Evolutionary conservation across 495 filamentous ascomycete species (phyloP), one percentile per base, ranked within the genome.

Genomic region (Cercophora samala): DNA sequence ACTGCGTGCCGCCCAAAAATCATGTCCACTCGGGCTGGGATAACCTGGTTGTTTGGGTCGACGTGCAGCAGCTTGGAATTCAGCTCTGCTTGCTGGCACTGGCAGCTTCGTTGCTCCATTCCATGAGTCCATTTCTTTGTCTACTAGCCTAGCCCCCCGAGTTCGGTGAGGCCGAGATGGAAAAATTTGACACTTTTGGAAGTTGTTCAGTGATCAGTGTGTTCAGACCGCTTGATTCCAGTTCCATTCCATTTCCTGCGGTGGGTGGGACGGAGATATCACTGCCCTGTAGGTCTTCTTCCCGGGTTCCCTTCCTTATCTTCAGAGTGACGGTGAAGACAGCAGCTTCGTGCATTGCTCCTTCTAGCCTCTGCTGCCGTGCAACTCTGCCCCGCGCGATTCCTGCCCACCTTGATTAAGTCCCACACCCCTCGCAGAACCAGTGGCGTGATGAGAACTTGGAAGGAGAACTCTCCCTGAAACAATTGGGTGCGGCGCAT

Each of bases 331-430:
- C 37, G 37, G 37, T 46, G 37, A 46, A 46, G 37, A 46, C 8
- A 46, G 37, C 11, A 46, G 37, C 37, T 46, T 46, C 6, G 8
- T 46, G 37, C 37, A 46, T 46, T 46, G 37, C 37, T 46, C 37
- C 37, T 46, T 46, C 37, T 46, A 46, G 37, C 56, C 26, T 18
- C 56, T 59, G 17, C 21, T 22, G 56, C 56, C 26, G 56, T 59
- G 56, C 56, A 24, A 59, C 56, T 58, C 56, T 59, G n/a, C 56
- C 56, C 56, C 56, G 21, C 56, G 56, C 37, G 15, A 46, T 46
- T 46, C 37, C 37, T 46, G 37, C 37, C 37, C 6, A 13, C 37
- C 37, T 17, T 46, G 37, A 46, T 46, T 46, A 46, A 17, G 37
- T 46, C 37, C 37, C 37, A 46, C 37, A 46, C 37, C 37, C 37